Conservation (phyloP, 2,329 filamentous ascomycete species). For the Verticillium dahliae region DNA sequence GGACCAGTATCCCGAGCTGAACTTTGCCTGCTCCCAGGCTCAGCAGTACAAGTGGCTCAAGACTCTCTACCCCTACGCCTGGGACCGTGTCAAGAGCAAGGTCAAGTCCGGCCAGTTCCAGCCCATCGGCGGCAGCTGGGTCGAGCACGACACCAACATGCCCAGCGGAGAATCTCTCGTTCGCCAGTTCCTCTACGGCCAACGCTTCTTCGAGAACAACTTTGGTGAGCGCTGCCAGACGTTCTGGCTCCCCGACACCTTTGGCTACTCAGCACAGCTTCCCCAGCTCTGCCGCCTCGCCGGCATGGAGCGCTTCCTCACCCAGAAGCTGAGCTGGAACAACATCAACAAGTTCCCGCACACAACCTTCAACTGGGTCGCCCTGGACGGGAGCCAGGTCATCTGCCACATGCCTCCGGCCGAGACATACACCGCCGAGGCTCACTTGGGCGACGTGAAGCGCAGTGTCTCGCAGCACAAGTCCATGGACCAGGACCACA, state of each 20-base stretch:
- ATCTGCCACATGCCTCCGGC: slow-evolving; percentile 96
- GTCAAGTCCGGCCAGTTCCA: slow-evolving; percentile 88
- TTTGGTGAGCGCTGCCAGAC: slow-evolving; percentile 86
- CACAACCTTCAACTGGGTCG: slow-evolving; percentile 98
- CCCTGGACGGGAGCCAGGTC: slow-evolving; percentile 91
- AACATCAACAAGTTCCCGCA: slow-evolving; percentile 99
- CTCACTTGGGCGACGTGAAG: slow-evolving; percentile 89
- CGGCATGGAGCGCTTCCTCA: slow-evolving; percentile 96
- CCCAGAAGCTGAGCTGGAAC: slow-evolving; percentile 98
- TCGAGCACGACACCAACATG: slow-evolving; percentile 97
- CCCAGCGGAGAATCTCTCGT: slow-evolving; percentile 92
- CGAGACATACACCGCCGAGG: slow-evolving; percentile 92
- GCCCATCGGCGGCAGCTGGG: slow-evolving; percentile 95
- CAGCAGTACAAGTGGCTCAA: slow-evolving; percentile 99
- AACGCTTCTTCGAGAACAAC: slow-evolving; percentile 87
- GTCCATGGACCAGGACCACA: slow-evolving; percentile 87
- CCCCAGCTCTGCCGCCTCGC: slow-evolving; percentile 88
- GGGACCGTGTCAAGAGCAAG: slow-evolving; percentile 84
- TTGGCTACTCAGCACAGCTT: slow-evolving; percentile 92
- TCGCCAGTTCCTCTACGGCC: slow-evolving; percentile 90
- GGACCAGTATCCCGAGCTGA: slow-evolving; percentile 89
- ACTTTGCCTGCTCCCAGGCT: slow-evolving; percentile 87
- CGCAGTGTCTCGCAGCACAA: slow-evolving; percentile 90
- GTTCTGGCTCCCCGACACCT: slow-evolving; percentile 97
- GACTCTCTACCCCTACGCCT: slow-evolving; percentile 78